These are phyloP conservation scores for Tuber indicum DNA, from an alignment of 495 filamentous ascomycete species.

Conservation along the genomic window DNA sequence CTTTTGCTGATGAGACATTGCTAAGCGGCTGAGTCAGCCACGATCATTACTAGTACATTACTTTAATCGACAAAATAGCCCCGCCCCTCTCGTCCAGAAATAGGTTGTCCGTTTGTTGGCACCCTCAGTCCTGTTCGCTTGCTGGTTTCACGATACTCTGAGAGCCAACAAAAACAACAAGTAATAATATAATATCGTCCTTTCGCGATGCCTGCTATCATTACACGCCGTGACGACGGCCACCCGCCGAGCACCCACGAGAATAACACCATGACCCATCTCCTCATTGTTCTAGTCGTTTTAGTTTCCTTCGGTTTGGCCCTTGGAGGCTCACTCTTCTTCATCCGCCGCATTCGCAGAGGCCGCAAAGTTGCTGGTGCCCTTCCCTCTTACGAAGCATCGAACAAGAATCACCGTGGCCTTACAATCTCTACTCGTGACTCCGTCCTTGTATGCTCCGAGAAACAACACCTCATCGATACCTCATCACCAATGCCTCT, in stretches of 20 bases:
- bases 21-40: conserved; percentile 34
- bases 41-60: conserved; percentile 23
- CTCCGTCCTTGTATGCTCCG: conserved; percentile 65
- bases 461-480: conserved; percentile 62
- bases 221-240: conserved; percentile 27
- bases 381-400: conserved; percentile 56
- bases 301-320: conserved; percentile 63
- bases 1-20: conserved; percentile 21
- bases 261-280: conserved; percentile 30
- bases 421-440: conserved; percentile 57
- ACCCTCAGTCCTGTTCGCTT: conserved; percentile 12
- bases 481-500: conserved; percentile 67
- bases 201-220: conserved; percentile 22
- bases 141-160: conserved; percentile 18
- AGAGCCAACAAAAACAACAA: conserved; percentile 17
- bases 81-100: conserved; percentile 10
- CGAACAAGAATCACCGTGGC: conserved; percentile 56
- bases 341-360: conserved; percentile 62
- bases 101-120: not conserved
- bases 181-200: conserved; percentile 26
- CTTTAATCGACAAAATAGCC: conserved; percentile 12
- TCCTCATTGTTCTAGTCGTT: conserved; percentile 64
- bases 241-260: conserved; percentile 16
- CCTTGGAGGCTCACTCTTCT: conserved; percentile 59
- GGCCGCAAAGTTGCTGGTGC: conserved; percentile 44